Conservation (phyloP, 2,329 filamentous ascomycete species). For the Fusarium anguioides region DNA sequence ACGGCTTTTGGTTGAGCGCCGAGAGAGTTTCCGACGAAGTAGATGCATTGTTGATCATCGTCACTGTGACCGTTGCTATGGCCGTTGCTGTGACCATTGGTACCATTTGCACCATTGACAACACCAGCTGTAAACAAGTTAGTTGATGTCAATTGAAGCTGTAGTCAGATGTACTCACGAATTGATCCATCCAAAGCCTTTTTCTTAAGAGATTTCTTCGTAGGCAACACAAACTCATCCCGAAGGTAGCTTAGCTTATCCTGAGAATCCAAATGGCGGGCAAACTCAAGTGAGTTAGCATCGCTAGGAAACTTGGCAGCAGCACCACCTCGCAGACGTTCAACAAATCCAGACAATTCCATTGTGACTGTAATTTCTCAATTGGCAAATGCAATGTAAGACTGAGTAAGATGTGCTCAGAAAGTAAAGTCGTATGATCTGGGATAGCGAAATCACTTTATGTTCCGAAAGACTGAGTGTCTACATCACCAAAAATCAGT, state of each 20-base stretch:
- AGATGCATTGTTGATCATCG: constrained; percentile 63
- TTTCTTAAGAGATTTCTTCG: constrained; percentile 75
- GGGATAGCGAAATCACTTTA: constrained; percentile 47
- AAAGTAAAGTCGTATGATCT: constrained; percentile 45
- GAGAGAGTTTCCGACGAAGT: constrained; percentile 91
- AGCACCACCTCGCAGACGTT: constrained; percentile 55
- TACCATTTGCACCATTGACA: constrained; percentile 31
- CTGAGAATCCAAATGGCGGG: constrained; percentile 65
- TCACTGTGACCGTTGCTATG: constrained; percentile 38
- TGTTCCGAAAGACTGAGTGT: constrained; percentile 34
- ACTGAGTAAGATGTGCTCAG: too few relatives aligned
- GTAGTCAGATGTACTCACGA: constrained; percentile 46
- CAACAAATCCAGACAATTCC: constrained; percentile 54
- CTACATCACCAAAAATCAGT: constrained; percentile 6
- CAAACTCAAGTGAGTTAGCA: constrained; percentile 61
- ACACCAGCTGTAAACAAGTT: constrained; percentile 7
- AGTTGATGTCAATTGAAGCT: neutral
- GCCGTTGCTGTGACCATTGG: constrained; percentile 17
- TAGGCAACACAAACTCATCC: constrained; percentile 81
- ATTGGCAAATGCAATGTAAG: neutral
- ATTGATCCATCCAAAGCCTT: constrained; percentile 63
- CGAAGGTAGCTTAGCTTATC: constrained; percentile 72
- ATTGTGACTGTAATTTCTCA: constrained; percentile 40
- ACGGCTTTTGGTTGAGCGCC: constrained; percentile 82
- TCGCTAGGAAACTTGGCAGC: constrained; percentile 59